These are phyloP conservation scores for Boletus eberwhitei DNA, from an alignment of 768 basidiomycete genomes.

Conservation along the genomic window DNA sequence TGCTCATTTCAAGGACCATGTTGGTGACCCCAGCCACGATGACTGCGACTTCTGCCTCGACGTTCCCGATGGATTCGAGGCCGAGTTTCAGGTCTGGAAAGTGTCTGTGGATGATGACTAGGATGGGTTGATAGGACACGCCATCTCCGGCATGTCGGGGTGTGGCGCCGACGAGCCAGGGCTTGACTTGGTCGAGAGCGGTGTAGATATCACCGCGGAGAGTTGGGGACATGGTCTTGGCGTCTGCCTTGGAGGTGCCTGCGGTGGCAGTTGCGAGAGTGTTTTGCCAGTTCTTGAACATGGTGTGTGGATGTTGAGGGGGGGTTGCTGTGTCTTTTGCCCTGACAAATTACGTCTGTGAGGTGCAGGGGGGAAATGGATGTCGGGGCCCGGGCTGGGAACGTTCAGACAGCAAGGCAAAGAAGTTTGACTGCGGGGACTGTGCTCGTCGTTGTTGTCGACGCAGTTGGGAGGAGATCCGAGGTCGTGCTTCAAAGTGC, in stretches of 20 bases:
- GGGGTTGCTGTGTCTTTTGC: neutral
- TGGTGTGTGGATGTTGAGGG: constrained; percentile 13
- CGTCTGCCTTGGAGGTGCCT: constrained; percentile 15
- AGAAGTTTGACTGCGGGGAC: neutral
- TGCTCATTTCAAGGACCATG: constrained; percentile 52
- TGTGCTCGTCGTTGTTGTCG: neutral
- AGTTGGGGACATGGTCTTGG: constrained; percentile 44
- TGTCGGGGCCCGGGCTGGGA: neutral
- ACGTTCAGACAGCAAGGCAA: neutral
- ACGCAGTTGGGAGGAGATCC: neutral
- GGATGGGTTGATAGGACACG: constrained; percentile 44
- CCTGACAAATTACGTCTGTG: neutral
- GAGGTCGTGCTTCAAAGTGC: neutral
- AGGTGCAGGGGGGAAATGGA: neutral
- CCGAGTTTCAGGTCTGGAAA: constrained; percentile 45
- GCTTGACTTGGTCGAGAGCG: constrained; percentile 43
- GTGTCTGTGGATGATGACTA: constrained; percentile 47
- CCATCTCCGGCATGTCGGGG: constrained; percentile 52
- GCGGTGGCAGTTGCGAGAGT: constrained; percentile 35
- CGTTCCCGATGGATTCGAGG: constrained; percentile 44
- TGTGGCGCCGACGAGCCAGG: constrained; percentile 42
- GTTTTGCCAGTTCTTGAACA: constrained; percentile 48
- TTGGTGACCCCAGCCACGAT: constrained; percentile 53
- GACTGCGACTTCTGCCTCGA: constrained; percentile 46
- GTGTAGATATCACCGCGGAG: constrained; percentile 51